Base-by-base conservation (phyloP, 2,329 filamentous ascomycete species). In the Plectosphaerella cucumerina region DNA sequence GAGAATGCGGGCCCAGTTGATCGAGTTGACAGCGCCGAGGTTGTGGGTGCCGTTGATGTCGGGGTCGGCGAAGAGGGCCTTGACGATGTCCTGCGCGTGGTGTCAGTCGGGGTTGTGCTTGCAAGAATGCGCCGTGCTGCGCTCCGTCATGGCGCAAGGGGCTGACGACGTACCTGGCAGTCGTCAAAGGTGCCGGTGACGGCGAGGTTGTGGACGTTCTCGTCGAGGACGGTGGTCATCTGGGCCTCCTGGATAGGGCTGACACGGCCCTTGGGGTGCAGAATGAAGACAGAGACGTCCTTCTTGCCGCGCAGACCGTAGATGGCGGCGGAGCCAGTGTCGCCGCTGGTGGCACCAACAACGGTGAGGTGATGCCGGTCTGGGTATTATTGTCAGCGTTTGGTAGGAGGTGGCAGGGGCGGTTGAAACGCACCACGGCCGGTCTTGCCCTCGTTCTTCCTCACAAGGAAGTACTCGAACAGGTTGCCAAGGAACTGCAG, bases 401-500 rank as follows among this genome's bases (percentile, higher is more conserved):
- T 42, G 5, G 39, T 6, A 11, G 17, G 39, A 18, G 11, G 39
- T 18, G 18, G 39, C 17, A 18, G n/a, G 9, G 39, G 39, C 39
- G 3, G 18, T n/a, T 20, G 18, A 41, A 31, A 55, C 67, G 62
- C 70, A 71, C 76, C 75, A 60, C 68, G 69, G 9, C 84, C 84
- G 23, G 76, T 73, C 73, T 88, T 90, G 58, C 81, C 82, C 65
- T 81, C 64, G 59, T 94, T 94, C 68, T 82, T 84, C 59, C 89
- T 76, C 5, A 86, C 80, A 12, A 94, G 76, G 68, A 94, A 93
- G 68, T 93, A 94, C 69, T 95, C 89, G 59, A 95, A 97, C 3
- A 99, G 76, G 63, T 99, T 97, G n/a, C 94, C 94, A 2, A 99
- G 74, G 65, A 97, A 94, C 62, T 97, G 93, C 55, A 97, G 76